Evolutionary conservation across 495 filamentous ascomycete species (phyloP).

Genomic region (Penicillium paradoxum): DNA sequence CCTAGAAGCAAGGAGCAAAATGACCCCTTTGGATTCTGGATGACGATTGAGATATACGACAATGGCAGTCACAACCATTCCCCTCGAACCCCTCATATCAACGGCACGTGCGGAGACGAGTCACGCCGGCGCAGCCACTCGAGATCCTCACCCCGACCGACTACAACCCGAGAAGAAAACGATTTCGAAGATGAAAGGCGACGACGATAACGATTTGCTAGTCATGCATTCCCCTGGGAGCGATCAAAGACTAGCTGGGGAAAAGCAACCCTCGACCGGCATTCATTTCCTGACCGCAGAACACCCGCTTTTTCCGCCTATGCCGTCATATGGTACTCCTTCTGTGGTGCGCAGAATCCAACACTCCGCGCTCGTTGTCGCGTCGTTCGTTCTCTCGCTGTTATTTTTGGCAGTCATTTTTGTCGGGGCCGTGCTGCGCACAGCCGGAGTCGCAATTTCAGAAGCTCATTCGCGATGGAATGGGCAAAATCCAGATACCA

Average conservation of each 20-base stretch:
- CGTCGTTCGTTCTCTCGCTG: slow-evolving; percentile 71
- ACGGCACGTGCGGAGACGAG: slow-evolving; percentile 6
- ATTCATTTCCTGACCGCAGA: slow-evolving; percentile 1
- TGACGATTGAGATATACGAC: neutral
- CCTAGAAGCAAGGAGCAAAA: neutral
- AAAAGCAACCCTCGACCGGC: neutral
- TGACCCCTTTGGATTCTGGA: neutral
- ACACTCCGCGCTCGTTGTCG: slow-evolving; percentile 52
- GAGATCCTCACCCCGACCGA: neutral
- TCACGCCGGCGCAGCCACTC: neutral
- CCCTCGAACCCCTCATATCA: slow-evolving; percentile 4
- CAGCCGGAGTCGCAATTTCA: slow-evolving; percentile 46
- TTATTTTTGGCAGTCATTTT: slow-evolving; percentile 72
- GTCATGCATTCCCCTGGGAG: neutral
- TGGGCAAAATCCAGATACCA: slow-evolving; percentile 51
- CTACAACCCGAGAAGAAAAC: neutral
- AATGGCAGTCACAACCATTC: slow-evolving; percentile 6
- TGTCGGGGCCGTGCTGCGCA: slow-evolving; percentile 62
- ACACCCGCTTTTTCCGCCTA: slow-evolving; percentile 81
- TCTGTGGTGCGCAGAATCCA: slow-evolving; percentile 59
- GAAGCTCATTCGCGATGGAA: slow-evolving; percentile 45
- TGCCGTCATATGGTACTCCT: slow-evolving; percentile 79
- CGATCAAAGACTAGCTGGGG: neutral
- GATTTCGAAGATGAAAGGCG: neutral
- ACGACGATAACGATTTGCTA: neutral